A percentile compares a stretch with the other conserved stretches of the same genome.
These are phyloP conservation scores for Ocimum tenuiflorum DNA, from an alignment of 257 asterid genomes.

Conservation along the genomic window DNA sequence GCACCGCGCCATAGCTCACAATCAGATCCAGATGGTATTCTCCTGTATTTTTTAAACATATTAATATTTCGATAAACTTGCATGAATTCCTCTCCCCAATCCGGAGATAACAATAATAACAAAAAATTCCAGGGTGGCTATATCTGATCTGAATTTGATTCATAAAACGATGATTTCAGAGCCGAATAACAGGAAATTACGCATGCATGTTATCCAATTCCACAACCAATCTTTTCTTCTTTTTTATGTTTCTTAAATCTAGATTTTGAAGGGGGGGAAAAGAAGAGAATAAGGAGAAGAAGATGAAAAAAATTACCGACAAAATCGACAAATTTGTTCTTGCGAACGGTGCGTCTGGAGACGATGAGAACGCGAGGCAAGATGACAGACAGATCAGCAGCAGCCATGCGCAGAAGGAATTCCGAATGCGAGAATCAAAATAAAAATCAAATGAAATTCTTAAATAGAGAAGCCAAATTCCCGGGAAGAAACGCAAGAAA, in stretches of 20 bases:
- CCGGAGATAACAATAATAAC: no score
- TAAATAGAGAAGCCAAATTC: background rate
- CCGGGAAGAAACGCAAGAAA: background rate
- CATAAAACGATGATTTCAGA: background rate
- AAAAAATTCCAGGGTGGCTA: no score
- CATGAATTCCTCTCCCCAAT: background rate
- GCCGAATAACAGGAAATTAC: background rate
- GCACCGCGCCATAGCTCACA: constrained; percentile 73
- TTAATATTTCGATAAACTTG: background rate
- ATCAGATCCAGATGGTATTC: constrained; percentile 79
- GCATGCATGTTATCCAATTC: background rate
- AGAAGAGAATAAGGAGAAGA: background rate
- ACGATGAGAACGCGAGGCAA: constrained; percentile 69
- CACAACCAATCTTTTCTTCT: no score
- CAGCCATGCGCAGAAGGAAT: constrained; percentile 21
- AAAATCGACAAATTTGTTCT: constrained; percentile 70
- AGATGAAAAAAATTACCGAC: constrained; percentile 44
- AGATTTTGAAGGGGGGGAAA: background rate
- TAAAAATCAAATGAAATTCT: background rate
- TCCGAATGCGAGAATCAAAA: background rate
- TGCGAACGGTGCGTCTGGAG: constrained; percentile 62
- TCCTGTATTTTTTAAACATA: constrained; percentile 32
- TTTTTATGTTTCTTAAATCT: background rate
- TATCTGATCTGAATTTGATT: background rate
- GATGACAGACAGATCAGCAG: constrained; percentile 44